Conservation (phyloP, 768 basidiomycete genomes). For the Dioszegia crocea region DNA sequence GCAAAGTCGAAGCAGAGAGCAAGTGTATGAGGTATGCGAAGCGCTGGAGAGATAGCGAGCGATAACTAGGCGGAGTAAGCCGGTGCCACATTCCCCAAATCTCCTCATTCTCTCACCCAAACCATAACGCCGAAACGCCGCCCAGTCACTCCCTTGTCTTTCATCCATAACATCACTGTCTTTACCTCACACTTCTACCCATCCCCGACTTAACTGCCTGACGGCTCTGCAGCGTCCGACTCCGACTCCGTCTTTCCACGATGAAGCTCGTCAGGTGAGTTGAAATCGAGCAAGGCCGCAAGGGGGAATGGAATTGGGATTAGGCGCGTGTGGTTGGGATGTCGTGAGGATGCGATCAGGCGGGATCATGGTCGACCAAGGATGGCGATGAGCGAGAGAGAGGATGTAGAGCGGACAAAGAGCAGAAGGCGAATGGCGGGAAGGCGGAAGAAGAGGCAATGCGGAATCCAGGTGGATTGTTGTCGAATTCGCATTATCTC, state of each 20-base stretch:
- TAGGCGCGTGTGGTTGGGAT: not conserved
- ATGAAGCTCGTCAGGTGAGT: slow-evolving; percentile 82
- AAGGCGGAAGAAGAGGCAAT: slow-evolving; percentile 1
- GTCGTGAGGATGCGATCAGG: no score
- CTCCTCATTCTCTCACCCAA: slow-evolving; percentile 14
- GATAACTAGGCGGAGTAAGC: no score
- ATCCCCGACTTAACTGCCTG: not conserved
- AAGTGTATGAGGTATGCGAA: not conserved
- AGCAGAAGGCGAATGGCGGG: not conserved
- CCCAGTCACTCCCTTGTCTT: not conserved
- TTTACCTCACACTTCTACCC: not conserved
- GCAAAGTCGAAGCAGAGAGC: not conserved
- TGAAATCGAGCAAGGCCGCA: not conserved
- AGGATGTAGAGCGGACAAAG: no score
- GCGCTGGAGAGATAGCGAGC: not conserved
- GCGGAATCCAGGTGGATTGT: no score
- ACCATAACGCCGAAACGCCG: slow-evolving; percentile 21
- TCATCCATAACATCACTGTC: no score
- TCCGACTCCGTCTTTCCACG: slow-evolving; percentile 44
- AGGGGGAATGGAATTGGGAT: not conserved
- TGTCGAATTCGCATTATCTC: no score
- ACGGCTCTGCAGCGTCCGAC: slow-evolving; percentile 1
- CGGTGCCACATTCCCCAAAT: slow-evolving; percentile 1
- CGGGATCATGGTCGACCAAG: no score
- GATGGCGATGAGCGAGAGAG: no score